Conservation (phyloP, 345 rosid genomes). For the Corchorus capsularis region DNA sequence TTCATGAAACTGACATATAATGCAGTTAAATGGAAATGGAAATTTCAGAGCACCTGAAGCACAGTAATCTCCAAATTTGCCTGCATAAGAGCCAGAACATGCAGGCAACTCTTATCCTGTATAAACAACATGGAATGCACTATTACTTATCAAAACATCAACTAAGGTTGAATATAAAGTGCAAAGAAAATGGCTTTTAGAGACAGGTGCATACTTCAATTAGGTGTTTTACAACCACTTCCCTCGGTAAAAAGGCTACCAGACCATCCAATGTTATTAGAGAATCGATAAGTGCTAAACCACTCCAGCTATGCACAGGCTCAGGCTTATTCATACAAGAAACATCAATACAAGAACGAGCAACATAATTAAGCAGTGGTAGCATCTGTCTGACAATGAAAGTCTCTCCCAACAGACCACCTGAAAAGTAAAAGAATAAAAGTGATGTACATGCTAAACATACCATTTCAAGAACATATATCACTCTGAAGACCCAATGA, state of each 20-base stretch:
- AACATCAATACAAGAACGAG: conserved; percentile 59
- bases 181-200: conserved; percentile 19
- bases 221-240: conserved; percentile 71
- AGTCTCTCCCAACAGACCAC: conserved; percentile 75
- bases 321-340: conserved; percentile 71
- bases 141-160: conserved; percentile 17
- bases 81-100: conserved; percentile 74
- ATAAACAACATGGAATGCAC: conserved; percentile 33
- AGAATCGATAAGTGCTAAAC: conserved; percentile 77
- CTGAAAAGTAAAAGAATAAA: conserved; percentile 48
- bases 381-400: conserved; percentile 81
- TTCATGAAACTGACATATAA: not conserved
- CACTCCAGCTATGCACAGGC: conserved; percentile 87
- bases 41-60: conserved; percentile 64
- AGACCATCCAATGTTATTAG: conserved; percentile 77
- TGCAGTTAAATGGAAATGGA: conserved; percentile 17
- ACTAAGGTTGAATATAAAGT: conserved; percentile 18
- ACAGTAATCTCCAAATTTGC: conserved; percentile 61
- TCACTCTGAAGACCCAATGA: conserved; percentile 35
- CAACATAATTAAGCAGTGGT: conserved; percentile 81
- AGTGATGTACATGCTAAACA: conserved; percentile 28
- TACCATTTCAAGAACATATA: conserved; percentile 26
- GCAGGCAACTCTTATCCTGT: conserved; percentile 67
- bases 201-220: conserved; percentile 58
- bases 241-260: conserved; percentile 62